These are phyloP conservation scores for Puya raimondii DNA, from an alignment of 176 grass and related monocot genomes.

Conservation along the genomic window DNA sequence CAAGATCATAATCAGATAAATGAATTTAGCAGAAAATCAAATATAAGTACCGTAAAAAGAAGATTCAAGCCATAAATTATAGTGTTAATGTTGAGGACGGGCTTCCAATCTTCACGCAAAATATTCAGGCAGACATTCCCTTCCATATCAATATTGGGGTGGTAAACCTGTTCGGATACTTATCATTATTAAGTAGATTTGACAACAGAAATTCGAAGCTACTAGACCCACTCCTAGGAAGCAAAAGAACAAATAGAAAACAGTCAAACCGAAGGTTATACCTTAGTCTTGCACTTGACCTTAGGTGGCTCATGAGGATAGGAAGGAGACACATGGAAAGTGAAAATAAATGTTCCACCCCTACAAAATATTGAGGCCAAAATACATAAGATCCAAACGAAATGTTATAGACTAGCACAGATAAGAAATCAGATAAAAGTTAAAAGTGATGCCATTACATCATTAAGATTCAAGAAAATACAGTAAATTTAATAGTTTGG, in stretches of 20 bases:
- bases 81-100: conserved; percentile 84
- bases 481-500: neutral
- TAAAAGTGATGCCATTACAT: neutral
- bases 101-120: conserved; percentile 89
- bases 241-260: conserved; percentile 7
- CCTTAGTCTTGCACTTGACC: conserved; percentile 95
- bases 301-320: conserved; percentile 94
- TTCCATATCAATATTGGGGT: conserved; percentile 90
- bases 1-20: neutral
- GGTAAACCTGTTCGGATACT: conserved; percentile 53
- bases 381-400: neutral
- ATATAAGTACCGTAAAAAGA: conserved; percentile 55
- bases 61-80: conserved; percentile 78
- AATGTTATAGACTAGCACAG: neutral
- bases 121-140: conserved; percentile 91
- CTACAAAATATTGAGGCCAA: conserved; percentile 25
- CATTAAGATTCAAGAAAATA: neutral
- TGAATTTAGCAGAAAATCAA: neutral
- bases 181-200: conserved; percentile 1
- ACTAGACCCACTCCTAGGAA: neutral
- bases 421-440: neutral
- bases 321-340: conserved; percentile 72
- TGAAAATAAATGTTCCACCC: conserved; percentile 61
- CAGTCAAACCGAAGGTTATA: conserved; percentile 17
- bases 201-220: neutral